Conservation (phyloP, 345 rosid genomes). For the Eucalyptus tenuipes region DNA sequence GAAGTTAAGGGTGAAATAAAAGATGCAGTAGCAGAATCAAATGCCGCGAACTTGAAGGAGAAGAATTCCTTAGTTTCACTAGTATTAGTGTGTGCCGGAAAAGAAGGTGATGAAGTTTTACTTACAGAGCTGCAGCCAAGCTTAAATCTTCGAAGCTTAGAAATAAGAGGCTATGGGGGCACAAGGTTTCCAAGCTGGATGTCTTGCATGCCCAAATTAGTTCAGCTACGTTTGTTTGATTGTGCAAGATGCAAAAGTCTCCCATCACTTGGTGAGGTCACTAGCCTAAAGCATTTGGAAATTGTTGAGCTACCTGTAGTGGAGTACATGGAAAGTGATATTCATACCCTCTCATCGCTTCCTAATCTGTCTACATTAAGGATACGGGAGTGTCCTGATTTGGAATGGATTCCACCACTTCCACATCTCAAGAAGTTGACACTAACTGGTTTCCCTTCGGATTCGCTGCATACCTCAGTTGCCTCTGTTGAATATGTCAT, state of each 20-base stretch:
- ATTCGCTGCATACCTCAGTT: rapidly evolving
- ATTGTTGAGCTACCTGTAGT: rapidly evolving
- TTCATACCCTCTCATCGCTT: not conserved
- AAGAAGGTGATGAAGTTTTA: not conserved
- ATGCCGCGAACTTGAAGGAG: not conserved
- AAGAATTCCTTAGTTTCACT: not conserved
- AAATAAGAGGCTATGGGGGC: not conserved
- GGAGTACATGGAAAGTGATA: not conserved
- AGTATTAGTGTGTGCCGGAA: not conserved
- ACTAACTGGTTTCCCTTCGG: rapidly evolving
- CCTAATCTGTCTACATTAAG: not conserved
- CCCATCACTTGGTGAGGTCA: not conserved
- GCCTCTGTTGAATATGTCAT: rapidly evolving
- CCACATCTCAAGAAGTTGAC: rapidly evolving
- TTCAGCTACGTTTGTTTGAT: not conserved
- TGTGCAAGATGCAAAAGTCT: not conserved
- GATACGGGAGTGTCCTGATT: not conserved
- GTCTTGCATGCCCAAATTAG: rapidly evolving
- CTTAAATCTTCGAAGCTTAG: not conserved
- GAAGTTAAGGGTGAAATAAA: not conserved
- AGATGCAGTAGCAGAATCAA: not conserved
- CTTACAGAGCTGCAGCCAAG: rapidly evolving
- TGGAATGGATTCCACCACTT: rapidly evolving
- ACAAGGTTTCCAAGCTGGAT: not conserved
- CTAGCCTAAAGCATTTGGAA: not conserved